phyloP scores from a whole-genome alignment of 108 stramenopile species.

The Mayamaea pseudoterrestris region DNA sequence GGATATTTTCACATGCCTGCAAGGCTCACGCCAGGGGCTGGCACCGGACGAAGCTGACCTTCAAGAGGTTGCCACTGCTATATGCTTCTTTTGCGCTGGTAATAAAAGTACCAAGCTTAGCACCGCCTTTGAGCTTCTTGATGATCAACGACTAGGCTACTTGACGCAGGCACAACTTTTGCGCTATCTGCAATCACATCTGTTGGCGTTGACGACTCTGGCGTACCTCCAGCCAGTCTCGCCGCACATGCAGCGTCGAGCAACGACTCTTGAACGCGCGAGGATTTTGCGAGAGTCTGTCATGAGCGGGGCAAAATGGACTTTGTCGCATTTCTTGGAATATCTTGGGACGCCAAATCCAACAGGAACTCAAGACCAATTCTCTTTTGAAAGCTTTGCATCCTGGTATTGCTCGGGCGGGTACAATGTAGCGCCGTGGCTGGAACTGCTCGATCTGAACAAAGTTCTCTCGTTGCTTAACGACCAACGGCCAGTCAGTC shows the following conservation, averaged over 20 bases:
- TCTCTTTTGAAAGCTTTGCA: constrained; percentile 80
- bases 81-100: constrained; percentile 75
- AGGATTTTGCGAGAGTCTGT: constrained; percentile 53
- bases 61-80: constrained; percentile 68
- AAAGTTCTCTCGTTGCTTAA: constrained; percentile 63
- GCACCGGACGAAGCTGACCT: constrained; percentile 34
- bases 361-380: constrained; percentile 10
- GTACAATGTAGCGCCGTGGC: constrained; percentile 81
- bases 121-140: constrained; percentile 65
- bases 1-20: constrained; percentile 64
- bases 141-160: constrained; percentile 28
- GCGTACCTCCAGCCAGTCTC: constrained; percentile 37
- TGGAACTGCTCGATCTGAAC: constrained; percentile 80
- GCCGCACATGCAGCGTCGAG: constrained; percentile 13
- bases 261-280: constrained; percentile 25
- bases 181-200: constrained; percentile 65
- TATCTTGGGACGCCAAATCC: constrained; percentile 1
- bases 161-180: constrained; percentile 49
- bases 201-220: constrained; percentile 72
- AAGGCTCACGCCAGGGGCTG: constrained; percentile 22
- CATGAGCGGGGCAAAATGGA: constrained; percentile 76
- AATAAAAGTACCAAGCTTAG: constrained; percentile 78
- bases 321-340: constrained; percentile 55
- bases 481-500: constrained; percentile 12
- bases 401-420: constrained; percentile 83